These are phyloP conservation scores for Mayamaea pseudoterrestris DNA, from an alignment of 108 stramenopile genomes.

Conservation along the genomic window DNA sequence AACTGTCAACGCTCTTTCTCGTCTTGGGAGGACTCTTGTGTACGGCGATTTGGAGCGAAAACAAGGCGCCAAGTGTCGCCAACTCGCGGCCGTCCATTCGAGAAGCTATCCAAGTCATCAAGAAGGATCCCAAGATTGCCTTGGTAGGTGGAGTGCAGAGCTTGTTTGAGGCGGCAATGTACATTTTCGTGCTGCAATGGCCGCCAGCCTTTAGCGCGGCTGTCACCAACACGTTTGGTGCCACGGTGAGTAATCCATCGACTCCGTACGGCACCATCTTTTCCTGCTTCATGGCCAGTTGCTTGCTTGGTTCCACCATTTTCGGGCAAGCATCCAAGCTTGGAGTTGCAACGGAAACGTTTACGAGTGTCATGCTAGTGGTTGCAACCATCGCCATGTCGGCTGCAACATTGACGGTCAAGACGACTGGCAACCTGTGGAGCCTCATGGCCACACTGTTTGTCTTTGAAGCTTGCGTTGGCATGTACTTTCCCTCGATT, in stretches of 20 bases:
- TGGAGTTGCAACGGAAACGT: constrained; percentile 58
- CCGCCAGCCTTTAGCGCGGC: constrained; percentile 71
- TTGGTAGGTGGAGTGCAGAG: constrained; percentile 80
- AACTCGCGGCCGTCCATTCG: constrained; percentile 51
- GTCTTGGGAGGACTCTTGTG: constrained; percentile 66
- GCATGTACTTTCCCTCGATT: constrained; percentile 93
- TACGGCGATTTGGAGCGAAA: constrained; percentile 85
- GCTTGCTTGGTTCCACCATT: constrained; percentile 75
- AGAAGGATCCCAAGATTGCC: constrained; percentile 73
- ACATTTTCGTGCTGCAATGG: constrained; percentile 91
- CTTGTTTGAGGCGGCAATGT: constrained; percentile 92
- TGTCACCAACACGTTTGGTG: constrained; percentile 34
- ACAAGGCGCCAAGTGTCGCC: constrained; percentile 34
- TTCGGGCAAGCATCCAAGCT: constrained; percentile 60
- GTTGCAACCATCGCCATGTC: constrained; percentile 82
- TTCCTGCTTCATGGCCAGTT: constrained; percentile 89
- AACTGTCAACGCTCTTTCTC: constrained; percentile 84
- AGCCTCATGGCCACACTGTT: constrained; percentile 52
- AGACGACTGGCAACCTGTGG: constrained; percentile 20
- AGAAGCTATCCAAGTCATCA: constrained; percentile 65
- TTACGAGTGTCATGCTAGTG: constrained; percentile 58
- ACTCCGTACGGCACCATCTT: constrained; percentile 84
- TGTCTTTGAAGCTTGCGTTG: constrained; percentile 93
- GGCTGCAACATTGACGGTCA: constrained; percentile 32
- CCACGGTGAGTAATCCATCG: neutral